Percentiles rank a stretch among this genome's conserved stretches.
Evolutionary conservation across 2,329 filamentous ascomycete genomes (phyloP).

Genomic region (Zelopaecilomyces penicillatus): DNA sequence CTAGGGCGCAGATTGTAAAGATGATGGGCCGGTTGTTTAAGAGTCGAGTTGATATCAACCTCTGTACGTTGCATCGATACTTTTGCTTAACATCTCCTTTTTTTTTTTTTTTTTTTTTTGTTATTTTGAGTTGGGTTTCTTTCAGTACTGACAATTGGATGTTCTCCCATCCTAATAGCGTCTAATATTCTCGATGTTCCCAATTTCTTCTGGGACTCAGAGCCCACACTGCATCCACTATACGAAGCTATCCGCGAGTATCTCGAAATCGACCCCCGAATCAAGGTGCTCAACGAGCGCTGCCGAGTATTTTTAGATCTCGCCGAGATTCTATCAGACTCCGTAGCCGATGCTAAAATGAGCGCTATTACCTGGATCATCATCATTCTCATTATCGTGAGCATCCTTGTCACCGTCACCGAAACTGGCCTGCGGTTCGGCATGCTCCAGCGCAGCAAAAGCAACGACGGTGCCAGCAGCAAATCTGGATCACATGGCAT

Average conservation of each 20-base stretch:
- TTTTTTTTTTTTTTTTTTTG: too few relatives aligned
- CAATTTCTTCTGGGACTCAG: conserved; percentile 97
- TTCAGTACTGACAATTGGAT: neutral
- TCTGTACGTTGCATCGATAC: conserved; percentile 56
- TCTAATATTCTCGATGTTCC: conserved; percentile 94
- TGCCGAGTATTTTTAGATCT: conserved; percentile 95
- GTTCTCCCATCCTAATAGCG: conserved; percentile 33
- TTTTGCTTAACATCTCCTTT: neutral
- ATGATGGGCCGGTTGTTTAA: conserved; percentile 88
- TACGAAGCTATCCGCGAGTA: conserved; percentile 95
- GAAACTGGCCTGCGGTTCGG: conserved; percentile 84
- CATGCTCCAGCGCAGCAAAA: conserved; percentile 44
- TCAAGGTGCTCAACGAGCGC: conserved; percentile 93
- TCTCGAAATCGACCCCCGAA: conserved; percentile 91
- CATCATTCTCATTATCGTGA: conserved; percentile 85
- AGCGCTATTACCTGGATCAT: conserved; percentile 96
- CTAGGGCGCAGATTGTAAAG: conserved; percentile 81
- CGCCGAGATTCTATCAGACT: conserved; percentile 88
- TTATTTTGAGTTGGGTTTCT: too few relatives aligned
- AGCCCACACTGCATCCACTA: conserved; percentile 87
- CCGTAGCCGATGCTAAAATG: conserved; percentile 90
- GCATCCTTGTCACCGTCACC: conserved; percentile 81
- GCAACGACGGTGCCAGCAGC: conserved; percentile 10
- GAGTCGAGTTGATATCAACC: conserved; percentile 90
- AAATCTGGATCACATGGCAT: conserved; percentile 4